Evolutionary conservation across 2,329 filamentous ascomycete species (phyloP), one percentile per base, ranked within the genome.

Genomic region (Piedraia hortae): DNA sequence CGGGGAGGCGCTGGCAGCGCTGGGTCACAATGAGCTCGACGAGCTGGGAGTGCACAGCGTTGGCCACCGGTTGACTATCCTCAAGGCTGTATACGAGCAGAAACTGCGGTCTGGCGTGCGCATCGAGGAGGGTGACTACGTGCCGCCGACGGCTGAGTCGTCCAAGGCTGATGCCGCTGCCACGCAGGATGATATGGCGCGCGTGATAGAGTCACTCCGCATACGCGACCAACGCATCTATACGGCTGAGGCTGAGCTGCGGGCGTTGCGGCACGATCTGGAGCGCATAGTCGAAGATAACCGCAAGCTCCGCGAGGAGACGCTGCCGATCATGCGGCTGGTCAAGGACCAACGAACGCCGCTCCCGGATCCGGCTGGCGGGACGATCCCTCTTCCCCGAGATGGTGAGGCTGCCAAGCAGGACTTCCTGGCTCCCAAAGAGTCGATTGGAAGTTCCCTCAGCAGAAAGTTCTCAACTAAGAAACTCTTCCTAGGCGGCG

Each of bases 61-160:
- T 21, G 85, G 85, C 18, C 85, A 97, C 50, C 69, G 85, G 28
- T 56, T 97, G 36, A 89, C 78, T 11, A 88, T 97, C 26, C 58
- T 97, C 26, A 93, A 91, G 51, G 80, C 68, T 37, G 78, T 93
- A 24, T 93, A 91, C 49, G 80, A 93, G 40, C 69, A 85, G 39
- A 97, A 97, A 51, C 70, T 82, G 44, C 77, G 77, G 31, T 80
- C 91, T 40, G 78, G 89, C 36, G 63, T 93, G 28, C 71, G 75
- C 9, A 62, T 91, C 35, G 82, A 93, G 41, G 68, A 70, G 29
- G 82, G 91, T 37, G 75, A 93, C 45, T 97, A 91, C 43, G 61
- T 91, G 22, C 85, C 85, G 16, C 54, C 85, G 22, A 82, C 85
- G 31, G 82, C 78, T 41, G 85, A 91, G 41, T 72, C 72, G 31